Evolutionary conservation across 2,329 filamentous ascomycete genomes (phyloP), one percentile per base, ranked within the genome.

Genomic region (Alternaria tenuissima): DNA sequence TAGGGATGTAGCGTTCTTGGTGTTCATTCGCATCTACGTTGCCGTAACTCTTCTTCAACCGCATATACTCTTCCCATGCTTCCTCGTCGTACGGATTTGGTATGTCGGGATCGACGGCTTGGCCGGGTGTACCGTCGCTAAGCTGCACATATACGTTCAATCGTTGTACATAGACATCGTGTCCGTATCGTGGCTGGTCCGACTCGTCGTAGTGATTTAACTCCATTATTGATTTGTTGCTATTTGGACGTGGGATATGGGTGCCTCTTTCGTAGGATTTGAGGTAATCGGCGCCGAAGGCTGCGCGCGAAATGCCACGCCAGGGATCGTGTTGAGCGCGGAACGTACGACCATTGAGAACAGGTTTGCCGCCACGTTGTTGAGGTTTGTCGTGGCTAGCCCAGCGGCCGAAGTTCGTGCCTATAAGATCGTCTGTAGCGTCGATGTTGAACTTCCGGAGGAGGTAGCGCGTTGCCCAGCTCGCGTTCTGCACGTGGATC

Each of bases 401-500:
- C 81, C 83, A 86, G 39, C 79, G 77, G 5, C 79, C 81, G 70
- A 86, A 85, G 22, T 79, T 79, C 30, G 82, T 84, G 7, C 83
- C 84, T 1, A 84, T 77, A 4, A 84, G 68, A 53, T 84, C 81
- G 55, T 79, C 75, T 42, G 78, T 78, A 47, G 82, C 78, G 56
- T 83, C 78, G 59, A 86, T 85, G 55, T 85, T 84, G 74, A 83
- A 86, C 63, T 85, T 86, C 28, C 79, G 74, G 34, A 85, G 72
- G 2, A 86, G 70, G 61, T 81, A 86, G 2, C 74, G 73, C 34
- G 79, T 81, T 0, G 84, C 84, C 83, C 84, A 85, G 7, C 74
- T 73, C 7, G 83, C 84, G 61, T 86, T 86, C 68, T 86, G 84
- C 4, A 86, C 81, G 61, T 86, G 84, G 3, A 79, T 78, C n/a